Evolutionary conservation across 2,329 filamentous ascomycete species (phyloP).

Genomic region (Xylariales sp.): DNA sequence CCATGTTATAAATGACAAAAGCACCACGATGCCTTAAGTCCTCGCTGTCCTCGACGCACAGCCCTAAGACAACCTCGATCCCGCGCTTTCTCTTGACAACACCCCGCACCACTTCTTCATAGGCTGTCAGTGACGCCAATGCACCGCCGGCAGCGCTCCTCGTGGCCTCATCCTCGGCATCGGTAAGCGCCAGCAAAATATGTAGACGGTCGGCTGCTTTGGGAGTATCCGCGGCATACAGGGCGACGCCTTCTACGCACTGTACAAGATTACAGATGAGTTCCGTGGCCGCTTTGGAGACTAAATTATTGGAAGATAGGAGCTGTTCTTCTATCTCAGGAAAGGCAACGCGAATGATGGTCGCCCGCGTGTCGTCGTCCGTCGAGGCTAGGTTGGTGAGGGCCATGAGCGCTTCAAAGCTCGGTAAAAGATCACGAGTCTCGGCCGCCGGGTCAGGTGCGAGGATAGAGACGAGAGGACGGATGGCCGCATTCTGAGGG

Average conservation of each 20-base stretch:
- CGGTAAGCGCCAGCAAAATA: constrained; percentile 86
- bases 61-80: constrained; percentile 78
- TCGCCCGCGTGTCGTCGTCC: constrained; percentile 72
- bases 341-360: constrained; percentile 81
- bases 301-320: constrained; percentile 77
- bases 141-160: constrained; percentile 88
- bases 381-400: constrained; percentile 92
- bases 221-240: constrained; percentile 75
- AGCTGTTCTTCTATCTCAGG: constrained; percentile 84
- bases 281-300: constrained; percentile 87
- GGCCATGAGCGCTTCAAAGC: constrained; percentile 90
- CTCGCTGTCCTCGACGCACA: constrained; percentile 80
- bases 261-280: constrained; percentile 91
- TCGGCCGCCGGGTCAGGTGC: constrained; percentile 70
- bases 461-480: constrained; percentile 82
- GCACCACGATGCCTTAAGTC: constrained; percentile 78
- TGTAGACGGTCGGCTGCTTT: constrained; percentile 80
- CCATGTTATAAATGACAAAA: constrained; percentile 79
- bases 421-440: constrained; percentile 82
- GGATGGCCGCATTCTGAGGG: constrained; percentile 82
- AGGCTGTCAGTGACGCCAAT: constrained; percentile 83
- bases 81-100: constrained; percentile 79
- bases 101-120: constrained; percentile 77
- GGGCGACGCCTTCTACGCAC: constrained; percentile 71
- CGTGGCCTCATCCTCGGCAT: constrained; percentile 84